Conservation (phyloP, 1,139 yeast species). For the Neolecta irregularis region DNA sequence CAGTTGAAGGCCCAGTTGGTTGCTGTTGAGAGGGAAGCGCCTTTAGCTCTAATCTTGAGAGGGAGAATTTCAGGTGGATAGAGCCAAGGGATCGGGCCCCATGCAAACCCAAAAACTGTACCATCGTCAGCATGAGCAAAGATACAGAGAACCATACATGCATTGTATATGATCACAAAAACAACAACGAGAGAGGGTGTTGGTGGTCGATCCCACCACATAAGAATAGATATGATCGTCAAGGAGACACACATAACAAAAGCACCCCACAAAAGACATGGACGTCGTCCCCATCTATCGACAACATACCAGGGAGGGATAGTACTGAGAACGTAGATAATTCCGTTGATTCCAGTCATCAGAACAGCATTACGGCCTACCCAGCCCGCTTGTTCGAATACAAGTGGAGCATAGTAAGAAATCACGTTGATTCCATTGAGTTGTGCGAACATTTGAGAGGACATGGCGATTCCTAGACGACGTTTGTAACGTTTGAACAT, state of each 20-base stretch:
- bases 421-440: constrained; percentile 85
- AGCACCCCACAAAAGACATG: constrained; percentile 63
- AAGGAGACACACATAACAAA: constrained; percentile 62
- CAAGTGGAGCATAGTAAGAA: constrained; percentile 84
- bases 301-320: constrained; percentile 86
- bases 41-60: constrained; percentile 73
- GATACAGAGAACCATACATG: constrained; percentile 22
- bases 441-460: constrained; percentile 84
- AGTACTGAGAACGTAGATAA: constrained; percentile 59
- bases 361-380: constrained; percentile 69
- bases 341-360: constrained; percentile 82
- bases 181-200: constrained; percentile 63
- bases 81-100: constrained; percentile 73
- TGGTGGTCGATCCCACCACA: constrained; percentile 39
- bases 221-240: constrained; percentile 48
- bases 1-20: constrained; percentile 92
- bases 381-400: constrained; percentile 94
- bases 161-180: constrained; percentile 63
- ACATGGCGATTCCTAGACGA: constrained; percentile 77
- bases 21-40: constrained; percentile 82
- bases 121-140: too few relatives aligned
- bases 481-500: constrained; percentile 56
- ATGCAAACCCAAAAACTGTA: not conserved
- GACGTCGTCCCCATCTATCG: constrained; percentile 83
- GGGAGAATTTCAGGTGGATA: constrained; percentile 83